Evolutionary conservation across 2,329 filamentous ascomycete genomes (phyloP), one percentile per base, ranked within the genome.

Genomic region (Apiospora saccharicola): DNA sequence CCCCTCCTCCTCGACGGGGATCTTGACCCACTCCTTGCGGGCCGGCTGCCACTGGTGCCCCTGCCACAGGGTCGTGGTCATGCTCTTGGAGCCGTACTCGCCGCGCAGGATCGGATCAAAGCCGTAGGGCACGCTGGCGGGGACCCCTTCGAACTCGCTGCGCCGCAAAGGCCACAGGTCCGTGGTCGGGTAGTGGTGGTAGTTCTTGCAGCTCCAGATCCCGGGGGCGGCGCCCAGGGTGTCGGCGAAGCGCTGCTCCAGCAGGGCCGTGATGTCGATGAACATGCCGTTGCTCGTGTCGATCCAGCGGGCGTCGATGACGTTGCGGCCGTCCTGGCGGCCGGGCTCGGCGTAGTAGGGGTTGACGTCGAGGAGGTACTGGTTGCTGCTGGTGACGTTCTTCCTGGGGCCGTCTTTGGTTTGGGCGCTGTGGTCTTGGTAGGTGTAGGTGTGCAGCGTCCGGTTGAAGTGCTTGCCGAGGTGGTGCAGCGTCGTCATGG

Each of bases 241-340:
- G 19, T n/a, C 30, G 22, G 85, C 83, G 0, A 89, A 87, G 44
- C 94, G 86, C 26, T 91, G 89, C 83, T 94, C 92, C 69, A 89
- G 89, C 47, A 96, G 83, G 16, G 90, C 93, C 0, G 94, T 96
- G 78, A 97, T 94, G 81, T 96, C 94, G 80, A 96, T 91, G 81
- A 93, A 97, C 78, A 96, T 87, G 68, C 94, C 94, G 77, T 91
- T 96, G 71, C 84, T 82, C 72, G 87, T 87, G 81, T 96, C 93
- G 78, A 96, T 93, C 93, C 93, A 97, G 67, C 94, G 88, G 34
- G 91, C 94, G 81, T 96, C 94, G 77, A 96, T 96, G 71, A 96
- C 88, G 80, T 97, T 97, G 79, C 87, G 84, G 24, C 93, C 93
- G 76, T 93, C 87, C 61, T 91, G 91, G 30, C 89, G 86, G 37